Evolutionary conservation across 495 filamentous ascomycete species (phyloP), one percentile per base, ranked within the genome.

Genomic region (Penicillium odoratum): DNA sequence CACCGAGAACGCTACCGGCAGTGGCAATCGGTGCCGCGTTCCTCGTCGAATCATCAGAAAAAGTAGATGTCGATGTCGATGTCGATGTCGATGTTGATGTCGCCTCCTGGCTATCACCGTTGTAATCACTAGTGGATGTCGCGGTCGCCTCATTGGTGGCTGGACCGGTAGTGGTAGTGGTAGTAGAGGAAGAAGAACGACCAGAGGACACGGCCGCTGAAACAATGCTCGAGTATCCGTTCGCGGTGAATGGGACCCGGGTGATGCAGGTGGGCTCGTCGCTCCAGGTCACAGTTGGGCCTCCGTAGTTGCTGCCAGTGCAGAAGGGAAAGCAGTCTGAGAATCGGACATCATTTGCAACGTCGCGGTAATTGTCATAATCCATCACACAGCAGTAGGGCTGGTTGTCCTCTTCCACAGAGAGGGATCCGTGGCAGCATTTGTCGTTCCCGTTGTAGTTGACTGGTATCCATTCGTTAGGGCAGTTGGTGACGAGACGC

Each of bases 321-420:
- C 49, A 51, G 49, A 51, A 51, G n/a, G 49, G 49, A 21, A 51
- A 51, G 29, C 49, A 51, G 49, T 38, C 49, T 1, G 49, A 51
- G 49, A 36, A 31, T 5, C 8, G 15, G 11, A 31, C 48, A 18
- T 50, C 48, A 13, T 21, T 2, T 21, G 21, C 21, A 21, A 29
- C 18, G 28, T 31, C 15, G 15, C 10, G 9, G 49, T 40, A 36
- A 3, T 40, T 10, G n/a, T 36, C 16, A 10, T 36, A 36, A 31
- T 51, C 9, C 34, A 36, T 36, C 5, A 51, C 49, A 25, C 49
- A 51, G 33, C 49, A 51, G 49, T 51, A 38, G 29, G 49, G 31
- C 0, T 25, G n/a, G 18, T 51, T 51, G 18, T 51, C 25, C 9
- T 36, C 49, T 10, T 36, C 49, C 10, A 40, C 31, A 4, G n/a